Evolutionary conservation across 805 yeast genomes (phyloP), one percentile per base, ranked within the genome.

Genomic region (Ogataea dorogensis): DNA sequence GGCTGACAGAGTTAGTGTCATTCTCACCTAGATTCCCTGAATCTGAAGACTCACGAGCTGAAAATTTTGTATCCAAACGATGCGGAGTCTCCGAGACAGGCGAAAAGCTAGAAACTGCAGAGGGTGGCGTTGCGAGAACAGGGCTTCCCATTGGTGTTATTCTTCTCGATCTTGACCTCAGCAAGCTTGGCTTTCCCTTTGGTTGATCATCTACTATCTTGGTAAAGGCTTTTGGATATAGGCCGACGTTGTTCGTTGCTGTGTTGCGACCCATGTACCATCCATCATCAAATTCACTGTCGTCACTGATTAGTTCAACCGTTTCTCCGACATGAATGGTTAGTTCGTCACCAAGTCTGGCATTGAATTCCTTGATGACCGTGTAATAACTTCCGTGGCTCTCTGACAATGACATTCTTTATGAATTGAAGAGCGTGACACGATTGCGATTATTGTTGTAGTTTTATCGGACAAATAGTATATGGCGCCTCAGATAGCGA

Each of bases 181-280:
- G 56, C 7, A 77, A 49, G 1, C 71, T 41, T 1, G 79, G 75
- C 20, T 43, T 47, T 24, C 35, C 38, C 7, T 30, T 28, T 13
- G 16, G 22, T 5, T 40, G 38, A 9, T 43, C 46, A 25, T 40
- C 42, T 14, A 26, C 17, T 9, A 39, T 21, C 2, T 40, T 81
- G 2, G 97, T 89, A 59, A 91, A 91, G 3, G 87, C 78, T 47
- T 84, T 85, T 10, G 98, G 98, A 54, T 88, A 93, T 26, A 91
- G 65, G 0, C 98, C 98, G 9, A 86, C 91, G 35, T 75, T 73
- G 36, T 77, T 75, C 0, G 91, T 79, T 32, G 74, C 54, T 32
- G 86, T 55, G 50, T 89, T 89, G 42, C 77, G 79, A 3, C 96
- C 96, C 73, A 86, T 83, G 56, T 82, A 93, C 99, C 99, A 93